Percentiles rank a stretch among this genome's conserved stretches.
These are phyloP conservation scores for Dactylonectria macrodidyma DNA, from an alignment of 2,329 filamentous ascomycete genomes.

Conservation along the genomic window DNA sequence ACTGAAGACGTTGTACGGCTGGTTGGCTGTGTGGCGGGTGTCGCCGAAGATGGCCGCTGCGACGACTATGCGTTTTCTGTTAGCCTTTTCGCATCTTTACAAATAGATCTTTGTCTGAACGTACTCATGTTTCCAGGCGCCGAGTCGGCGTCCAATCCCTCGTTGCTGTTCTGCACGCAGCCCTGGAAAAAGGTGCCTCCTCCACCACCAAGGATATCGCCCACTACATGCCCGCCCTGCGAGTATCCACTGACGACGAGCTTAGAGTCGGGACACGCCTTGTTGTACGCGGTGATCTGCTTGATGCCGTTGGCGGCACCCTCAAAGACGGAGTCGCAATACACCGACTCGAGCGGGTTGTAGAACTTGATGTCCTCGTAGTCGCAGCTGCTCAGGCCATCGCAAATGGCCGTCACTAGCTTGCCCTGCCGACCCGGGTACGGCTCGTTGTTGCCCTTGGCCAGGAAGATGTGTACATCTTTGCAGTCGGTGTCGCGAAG, in stretches of 20 bases:
- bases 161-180: constrained; percentile 45
- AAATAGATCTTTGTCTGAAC: constrained; percentile 22
- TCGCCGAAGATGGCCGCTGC: constrained; percentile 55
- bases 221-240: constrained; percentile 58
- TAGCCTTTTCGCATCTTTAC: background rate
- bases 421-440: constrained; percentile 50
- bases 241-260: constrained; percentile 60
- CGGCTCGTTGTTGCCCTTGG: constrained; percentile 49
- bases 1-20: constrained; percentile 52
- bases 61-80: constrained; percentile 39
- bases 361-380: constrained; percentile 53
- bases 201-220: constrained; percentile 53
- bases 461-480: constrained; percentile 50
- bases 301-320: constrained; percentile 53
- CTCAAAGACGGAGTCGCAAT: constrained; percentile 55
- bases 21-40: constrained; percentile 52
- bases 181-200: constrained; percentile 53
- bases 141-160: constrained; percentile 46
- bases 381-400: constrained; percentile 47
- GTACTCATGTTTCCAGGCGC: constrained; percentile 53
- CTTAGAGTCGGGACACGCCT: constrained; percentile 56
- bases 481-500: constrained; percentile 39
- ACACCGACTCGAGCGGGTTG: constrained; percentile 48
- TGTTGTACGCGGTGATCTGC: constrained; percentile 58
- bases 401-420: constrained; percentile 48